Base-by-base conservation (phyloP, 2,329 filamentous ascomycete species). In the Microsporum canis region DNA sequence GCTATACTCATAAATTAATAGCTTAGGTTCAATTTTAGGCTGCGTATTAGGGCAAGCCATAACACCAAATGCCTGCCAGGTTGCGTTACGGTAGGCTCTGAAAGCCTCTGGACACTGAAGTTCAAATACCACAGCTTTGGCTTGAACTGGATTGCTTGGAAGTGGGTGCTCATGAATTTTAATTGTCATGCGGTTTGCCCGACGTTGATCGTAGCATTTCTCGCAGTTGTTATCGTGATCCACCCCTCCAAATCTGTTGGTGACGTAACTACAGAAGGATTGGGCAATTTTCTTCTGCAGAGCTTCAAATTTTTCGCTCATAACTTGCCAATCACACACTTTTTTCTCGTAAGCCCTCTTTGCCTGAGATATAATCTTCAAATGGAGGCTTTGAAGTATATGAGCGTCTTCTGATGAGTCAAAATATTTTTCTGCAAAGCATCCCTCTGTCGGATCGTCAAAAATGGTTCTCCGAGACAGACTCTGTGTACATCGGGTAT, bases 121-220 rank as follows among this genome's bases (percentile, higher is more conserved):
- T 63, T 85, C 83, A 58, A 85, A 83, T 0, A 84, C 63, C 0
- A 81, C 69, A 0, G 72, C 73, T 36, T 78, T 77, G n/a, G 71
- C 71, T 7, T 73, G 65, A 2, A 68, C 33, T 7, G 60, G 5
- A 7, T 63, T 62, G 0, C 58, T 43, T 1, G 82, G 82, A 0
- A 85, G 70, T 0, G 76, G 79, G 58, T 79, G 71, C 65, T 85
- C 82, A 47, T 80, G 76, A 1, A 79, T 68, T 0, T 63, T 6
- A 23, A 85, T 83, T 8, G 62, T 66, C 17, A 83, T 72, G 1
- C 70, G 66, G 0, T 71, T 73, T 0, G 73, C 70, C 27, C 67
- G 34, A 3, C 71, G 68, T n/a, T 69, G 51, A 53, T 76, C 71
- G 10, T 63, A 71, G 63, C 80, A 82, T 63, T 77, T 79, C 0